phyloP scores from a whole-genome alignment of 495 filamentous ascomycete genomes.

The Aspergillus baeticus region DNA sequence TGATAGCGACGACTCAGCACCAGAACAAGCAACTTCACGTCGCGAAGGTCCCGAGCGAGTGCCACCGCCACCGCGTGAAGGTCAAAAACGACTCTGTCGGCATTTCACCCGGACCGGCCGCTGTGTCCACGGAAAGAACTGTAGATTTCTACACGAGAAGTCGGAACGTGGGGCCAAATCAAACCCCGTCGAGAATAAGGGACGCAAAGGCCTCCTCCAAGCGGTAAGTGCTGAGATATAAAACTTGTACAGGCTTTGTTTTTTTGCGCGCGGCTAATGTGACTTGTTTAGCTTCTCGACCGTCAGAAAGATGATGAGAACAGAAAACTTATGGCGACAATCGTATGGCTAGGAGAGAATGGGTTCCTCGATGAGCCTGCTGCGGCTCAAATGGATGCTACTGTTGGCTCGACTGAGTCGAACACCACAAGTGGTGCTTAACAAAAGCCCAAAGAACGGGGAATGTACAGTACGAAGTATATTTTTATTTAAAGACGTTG shows the following conservation, averaged over 20 bases:
- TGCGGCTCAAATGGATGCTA: not conserved
- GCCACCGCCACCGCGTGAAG: slow-evolving; percentile 39
- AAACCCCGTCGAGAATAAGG: slow-evolving; percentile 31
- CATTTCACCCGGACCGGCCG: slow-evolving; percentile 46
- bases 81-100: slow-evolving; percentile 39
- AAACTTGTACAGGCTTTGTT: not conserved
- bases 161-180: slow-evolving; percentile 33
- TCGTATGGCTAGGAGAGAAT: slow-evolving; percentile 43
- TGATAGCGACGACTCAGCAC: slow-evolving; percentile 38
- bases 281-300: slow-evolving; percentile 39
- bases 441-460: not conserved
- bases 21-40: slow-evolving; percentile 42
- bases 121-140: slow-evolving; percentile 45
- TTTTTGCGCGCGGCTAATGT: slow-evolving; percentile 10
- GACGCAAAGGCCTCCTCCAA: slow-evolving; percentile 49
- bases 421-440: not conserved
- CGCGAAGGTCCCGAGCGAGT: slow-evolving; percentile 43
- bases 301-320: slow-evolving; percentile 47
- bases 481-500: too few species aligned
- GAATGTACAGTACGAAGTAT: not conserved
- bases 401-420: not conserved
- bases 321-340: slow-evolving; percentile 43
- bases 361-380: slow-evolving; percentile 22
- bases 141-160: slow-evolving; percentile 46
- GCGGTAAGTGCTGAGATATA: slow-evolving; percentile 38